Evolutionary conservation across 1,139 yeast genomes (phyloP), one percentile per base, ranked within the genome.

Genomic region (Blastobotrys malaysiensis): DNA sequence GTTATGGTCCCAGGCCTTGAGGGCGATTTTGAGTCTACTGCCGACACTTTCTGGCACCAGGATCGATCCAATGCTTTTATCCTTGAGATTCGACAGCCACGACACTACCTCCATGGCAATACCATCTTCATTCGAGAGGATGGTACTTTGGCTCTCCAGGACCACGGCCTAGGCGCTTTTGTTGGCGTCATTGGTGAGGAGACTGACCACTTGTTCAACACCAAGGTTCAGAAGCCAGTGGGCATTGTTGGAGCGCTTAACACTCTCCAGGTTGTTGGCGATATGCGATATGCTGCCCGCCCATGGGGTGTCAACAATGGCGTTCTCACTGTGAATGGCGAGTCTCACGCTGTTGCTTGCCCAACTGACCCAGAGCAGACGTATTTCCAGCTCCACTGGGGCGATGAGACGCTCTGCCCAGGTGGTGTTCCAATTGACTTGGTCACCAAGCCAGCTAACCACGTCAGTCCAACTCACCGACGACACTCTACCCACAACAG

Each of bases 341-440:
- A 43, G 4, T 19, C 39, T 9, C 27, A 24, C 5, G 56, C 54
- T 9, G 52, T 54, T 14, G 52, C 52, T 14, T 54, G 56, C 46
- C 55, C 55, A 27, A 18, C 44, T 31, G 55, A 48, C 14, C 14
- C 31, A 9, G 22, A 45, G 39, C 16, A 36, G 43, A 14, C 31
- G 45, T 48, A 52, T 14, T 52, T n/a, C 26, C 22, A 36, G 24
- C 22, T 52, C 16, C 54, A 52, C 45, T 50, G 52, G 53, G 96
- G 96, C 81, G 96, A 88, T 82, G 88, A 86, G 84, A 83, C 87
- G 81, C 90, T 88, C 67, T 86, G 96, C 84, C 76, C 77, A 65
- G 84, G 88, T 68, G 49, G 51, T n/a, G 51, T 48, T 43, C 39
- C 39, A 31, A 13, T 31, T 31, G 39, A 31, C 39, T 31, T 31